Evolutionary conservation across 371 early-diverging fungal species (phyloP), one percentile per base, ranked within the genome.

Genomic region (Enterocytospora artemiae): DNA sequence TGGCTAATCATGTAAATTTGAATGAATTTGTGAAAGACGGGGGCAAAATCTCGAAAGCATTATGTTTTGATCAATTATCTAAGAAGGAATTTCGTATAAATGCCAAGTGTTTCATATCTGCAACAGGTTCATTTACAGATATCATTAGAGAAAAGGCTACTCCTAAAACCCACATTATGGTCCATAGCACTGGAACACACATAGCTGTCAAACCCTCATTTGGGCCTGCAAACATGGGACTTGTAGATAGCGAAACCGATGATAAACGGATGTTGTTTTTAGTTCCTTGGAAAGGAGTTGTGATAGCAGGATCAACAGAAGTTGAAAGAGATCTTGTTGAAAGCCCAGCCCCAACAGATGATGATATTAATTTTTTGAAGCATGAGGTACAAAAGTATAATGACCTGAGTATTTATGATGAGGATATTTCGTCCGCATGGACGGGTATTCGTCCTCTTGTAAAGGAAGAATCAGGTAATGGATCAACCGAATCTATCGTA

Each of bases 221-320:
- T 71, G 39, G 86, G 48, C 92, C 95, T 33, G 82, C 85, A 50
- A 84, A 88, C 76, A 90, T 93, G 90, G 98, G 98, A 43, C 78
- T 97, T 61, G 72, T 97, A 49, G 93, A 96, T 78, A 93, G 94
- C 12, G 82, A 84, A n/a, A 95, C 96, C 1, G 85, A 84, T 63
- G 95, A 96, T 80, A 91, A 92, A 16, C 86, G 96, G 72, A 92
- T 97, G 32, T 87, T 95, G 58, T 97, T 94, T 84, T 89, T 97
- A 76, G 73, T 97, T 65, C 96, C 96, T 4, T 97, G 95, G 94
- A 87, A 91, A 76, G 91, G 90, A 32, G 87, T 87, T 76, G 85
- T 86, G 31, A 87, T 97, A 72, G 94, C 90, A n/a, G 98, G 98
- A 34, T 91, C 93, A 22, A 97, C 97, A 20, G 95, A 97, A 74